Evolutionary conservation across 208 protist genomes (phyloP).

Genomic region (Trypanosoma brucei): DNA sequence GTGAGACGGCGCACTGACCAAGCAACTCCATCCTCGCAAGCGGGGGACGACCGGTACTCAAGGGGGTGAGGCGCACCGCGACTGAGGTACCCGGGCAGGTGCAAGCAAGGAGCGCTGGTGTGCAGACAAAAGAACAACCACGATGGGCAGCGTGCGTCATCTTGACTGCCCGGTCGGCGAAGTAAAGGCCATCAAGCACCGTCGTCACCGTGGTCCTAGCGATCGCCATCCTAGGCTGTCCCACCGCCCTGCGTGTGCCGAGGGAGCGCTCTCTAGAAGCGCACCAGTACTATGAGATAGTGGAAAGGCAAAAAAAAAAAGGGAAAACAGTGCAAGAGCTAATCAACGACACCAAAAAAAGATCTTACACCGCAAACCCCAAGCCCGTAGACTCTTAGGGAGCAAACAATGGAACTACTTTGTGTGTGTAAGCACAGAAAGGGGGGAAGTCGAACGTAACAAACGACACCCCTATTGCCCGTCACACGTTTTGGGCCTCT

Average conservation of each 20-base stretch:
- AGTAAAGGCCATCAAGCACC: conserved; percentile 32
- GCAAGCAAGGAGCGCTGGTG: conserved; percentile 40
- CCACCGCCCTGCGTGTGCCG: conserved; percentile 2
- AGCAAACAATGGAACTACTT: no score
- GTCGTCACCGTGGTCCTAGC: neutral
- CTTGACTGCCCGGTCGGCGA: conserved; percentile 79
- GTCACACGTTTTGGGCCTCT: no score
- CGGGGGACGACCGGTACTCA: conserved; percentile 4
- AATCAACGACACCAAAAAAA: neutral
- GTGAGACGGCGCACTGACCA: conserved; percentile 40
- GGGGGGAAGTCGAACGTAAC: no score
- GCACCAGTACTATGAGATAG: neutral
- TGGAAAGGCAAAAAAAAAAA: conserved; percentile 13
- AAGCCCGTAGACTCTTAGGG: no score
- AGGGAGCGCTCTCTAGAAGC: neutral
- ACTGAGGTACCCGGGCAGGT: conserved; percentile 29
- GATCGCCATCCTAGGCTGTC: neutral
- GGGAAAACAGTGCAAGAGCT: neutral
- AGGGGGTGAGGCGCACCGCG: conserved; percentile 22
- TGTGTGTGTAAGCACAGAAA: no score
- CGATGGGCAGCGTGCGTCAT: conserved; percentile 26
- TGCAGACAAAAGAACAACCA: conserved; percentile 55
- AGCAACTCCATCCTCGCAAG: conserved; percentile 35
- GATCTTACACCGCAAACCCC: neutral
- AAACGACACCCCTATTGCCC: no score